Percentiles rank a stretch among this genome's conserved stretches.
phyloP scores from a whole-genome alignment of 1,284 basidiomycete genomes.

The Cutaneotrichosporon dermatis region DNA sequence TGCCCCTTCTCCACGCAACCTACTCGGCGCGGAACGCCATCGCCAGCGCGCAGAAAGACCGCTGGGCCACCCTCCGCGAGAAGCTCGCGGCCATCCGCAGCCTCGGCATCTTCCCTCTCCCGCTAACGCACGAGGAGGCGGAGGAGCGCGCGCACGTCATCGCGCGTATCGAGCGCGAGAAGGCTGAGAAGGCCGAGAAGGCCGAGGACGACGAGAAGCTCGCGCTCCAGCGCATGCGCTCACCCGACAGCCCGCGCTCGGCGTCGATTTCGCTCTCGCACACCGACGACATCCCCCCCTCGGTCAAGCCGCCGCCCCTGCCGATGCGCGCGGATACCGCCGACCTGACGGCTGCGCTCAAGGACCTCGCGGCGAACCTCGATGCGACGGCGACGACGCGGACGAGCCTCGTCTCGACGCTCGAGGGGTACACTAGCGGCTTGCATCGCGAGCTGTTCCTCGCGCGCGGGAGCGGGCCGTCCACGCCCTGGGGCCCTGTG shows the following conservation, averaged over 20 bases:
- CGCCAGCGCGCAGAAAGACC: conserved; percentile 33
- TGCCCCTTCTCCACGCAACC: conserved; percentile 44
- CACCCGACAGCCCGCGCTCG: conserved; percentile 1
- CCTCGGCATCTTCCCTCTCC: conserved; percentile 15
- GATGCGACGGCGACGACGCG: conserved; percentile 45
- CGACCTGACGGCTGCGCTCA: conserved; percentile 21
- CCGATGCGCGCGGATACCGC: conserved; percentile 14
- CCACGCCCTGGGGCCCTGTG: conserved; percentile 8
- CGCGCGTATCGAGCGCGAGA: conserved; percentile 4
- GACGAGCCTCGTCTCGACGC: conserved; percentile 41
- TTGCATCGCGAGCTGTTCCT: conserved; percentile 39
- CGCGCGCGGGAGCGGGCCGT: conserved; percentile 10
- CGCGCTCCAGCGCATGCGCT: conserved; percentile 2
- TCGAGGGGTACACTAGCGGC: conserved; percentile 41
- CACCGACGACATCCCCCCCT: conserved; percentile 2
- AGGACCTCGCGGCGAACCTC: conserved; percentile 26
- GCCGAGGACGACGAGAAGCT: conserved; percentile 8
- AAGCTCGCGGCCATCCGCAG: conserved; percentile 23
- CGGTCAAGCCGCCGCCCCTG: conserved; percentile 1
- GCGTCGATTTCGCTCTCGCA: neutral
- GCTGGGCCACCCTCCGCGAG: conserved; percentile 20
- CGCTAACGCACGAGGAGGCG: neutral
- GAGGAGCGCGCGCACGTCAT: conserved; percentile 3
- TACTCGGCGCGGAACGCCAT: conserved; percentile 43
- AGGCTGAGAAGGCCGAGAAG: conserved; percentile 2